phyloP scores from a whole-genome alignment of 345 rosid genomes.

The Euphorbia peplus region DNA sequence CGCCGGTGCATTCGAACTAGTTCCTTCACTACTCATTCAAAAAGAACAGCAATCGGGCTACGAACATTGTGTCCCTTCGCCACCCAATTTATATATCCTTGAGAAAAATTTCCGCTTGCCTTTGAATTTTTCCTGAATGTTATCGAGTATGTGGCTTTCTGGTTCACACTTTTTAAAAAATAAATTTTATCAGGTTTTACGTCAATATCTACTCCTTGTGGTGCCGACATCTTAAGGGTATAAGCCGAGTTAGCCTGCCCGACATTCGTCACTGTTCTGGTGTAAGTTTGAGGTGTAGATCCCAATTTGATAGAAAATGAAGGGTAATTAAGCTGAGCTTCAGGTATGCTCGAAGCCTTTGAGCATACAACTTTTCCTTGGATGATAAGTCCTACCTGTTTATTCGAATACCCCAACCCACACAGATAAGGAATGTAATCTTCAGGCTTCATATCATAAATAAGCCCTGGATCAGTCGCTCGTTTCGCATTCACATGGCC shows the following conservation, averaged over 20 bases:
- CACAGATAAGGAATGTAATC: too few species aligned
- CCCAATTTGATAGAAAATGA: slow-evolving; percentile 18
- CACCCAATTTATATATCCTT: slow-evolving; percentile 22
- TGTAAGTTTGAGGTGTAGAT: slow-evolving; percentile 13
- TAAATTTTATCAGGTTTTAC: slow-evolving; percentile 8
- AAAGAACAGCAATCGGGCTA: too few species aligned
- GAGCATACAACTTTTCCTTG: slow-evolving; percentile 10
- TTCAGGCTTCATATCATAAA: too few species aligned
- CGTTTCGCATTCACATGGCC: too few species aligned
- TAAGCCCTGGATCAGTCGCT: too few species aligned
- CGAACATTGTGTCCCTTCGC: slow-evolving; percentile 11
- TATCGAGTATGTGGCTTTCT: slow-evolving; percentile 17
- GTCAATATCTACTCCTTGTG: slow-evolving; percentile 13
- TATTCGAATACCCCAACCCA: slow-evolving; percentile 10
- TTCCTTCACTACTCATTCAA: too few species aligned
- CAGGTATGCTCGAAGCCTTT: slow-evolving; percentile 9
- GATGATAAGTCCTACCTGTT: slow-evolving; percentile 1
- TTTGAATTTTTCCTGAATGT: slow-evolving; percentile 13
- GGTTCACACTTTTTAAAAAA: neutral
- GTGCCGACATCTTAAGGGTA: neutral
- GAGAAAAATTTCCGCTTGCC: neutral
- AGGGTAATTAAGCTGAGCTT: too few species aligned
- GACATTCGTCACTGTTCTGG: slow-evolving; percentile 19
- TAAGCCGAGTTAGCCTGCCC: slow-evolving; percentile 6
- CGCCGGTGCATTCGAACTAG: too few species aligned